Base-by-base conservation (phyloP, 2,329 filamentous ascomycete species). In the Paracoccidioides lutzii region DNA sequence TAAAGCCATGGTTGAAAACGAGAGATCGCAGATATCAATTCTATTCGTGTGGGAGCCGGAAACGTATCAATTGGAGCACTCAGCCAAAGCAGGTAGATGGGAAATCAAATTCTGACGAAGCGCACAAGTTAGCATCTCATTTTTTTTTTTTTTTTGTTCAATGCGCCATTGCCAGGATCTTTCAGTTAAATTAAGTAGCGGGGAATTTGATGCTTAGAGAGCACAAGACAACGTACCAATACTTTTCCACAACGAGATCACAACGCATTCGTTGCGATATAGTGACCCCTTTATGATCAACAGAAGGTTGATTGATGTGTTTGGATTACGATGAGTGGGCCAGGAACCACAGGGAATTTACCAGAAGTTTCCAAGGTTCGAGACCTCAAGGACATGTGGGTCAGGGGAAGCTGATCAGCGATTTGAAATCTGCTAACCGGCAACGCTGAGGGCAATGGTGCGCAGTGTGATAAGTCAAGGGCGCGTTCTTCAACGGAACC, bases 1-100 rank as follows among this genome's bases (percentile, higher is more conserved):
- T 57, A 70, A 65, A 46, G 68, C 66, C 71, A 73, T 74, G 51
- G 10, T 54, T 49, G 22, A n/a, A 5, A 30, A 7, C 30, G 6
- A 46, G 9, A 32, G 12, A 33, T 33, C 7, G 33, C 33, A 15
- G 32, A 35, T 38, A 14, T 50, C 33, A 15, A 37, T 22, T 22
- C 12, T 14, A 30, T 37, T 4, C 6, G 15, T 37, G 33, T 32
- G 35, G 37, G 30, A 32, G n/a, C 1, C 10, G 30, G 14, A 42
- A 30, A 1, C 12, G 33, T 38, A 12, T 42, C 37, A 43, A 52
- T 52, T 52, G 50, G 28, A 42, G 9, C 15, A 42, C n/a, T 10
- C 38, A 22, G 28, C 28, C 6, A 28, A 4, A 8, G 35, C 8
- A 22, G 32, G 6, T 30, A 15, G 1, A 0, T 28, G 14, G 7